phyloP scores from a whole-genome alignment of 768 basidiomycete species.

The Suillus ampliporus region DNA sequence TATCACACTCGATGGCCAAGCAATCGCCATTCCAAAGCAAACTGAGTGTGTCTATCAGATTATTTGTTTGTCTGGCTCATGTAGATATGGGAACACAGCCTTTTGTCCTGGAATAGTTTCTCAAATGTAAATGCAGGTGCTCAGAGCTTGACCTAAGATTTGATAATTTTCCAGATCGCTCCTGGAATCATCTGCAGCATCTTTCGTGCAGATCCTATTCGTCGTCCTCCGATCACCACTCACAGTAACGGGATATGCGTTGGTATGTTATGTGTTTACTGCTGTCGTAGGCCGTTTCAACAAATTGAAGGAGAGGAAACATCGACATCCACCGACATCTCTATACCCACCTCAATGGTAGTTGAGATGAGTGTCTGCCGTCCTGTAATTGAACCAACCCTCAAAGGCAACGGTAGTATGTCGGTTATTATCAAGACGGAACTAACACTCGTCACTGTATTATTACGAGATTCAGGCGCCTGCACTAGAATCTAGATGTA shows the following conservation, averaged over 20 bases:
- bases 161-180: conserved; percentile 40
- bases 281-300: neutral
- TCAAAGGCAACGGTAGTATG: neutral
- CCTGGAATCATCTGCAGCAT: conserved; percentile 51
- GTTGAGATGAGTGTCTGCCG: conserved; percentile 22
- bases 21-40: conserved; percentile 19
- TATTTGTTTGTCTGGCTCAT: neutral
- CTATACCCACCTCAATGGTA: conserved; percentile 22
- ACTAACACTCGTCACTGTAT: neutral
- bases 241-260: conserved; percentile 18
- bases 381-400: neutral
- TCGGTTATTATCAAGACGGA: neutral
- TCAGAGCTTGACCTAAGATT: conserved; percentile 22
- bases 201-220: conserved; percentile 48
- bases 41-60: conserved; percentile 22
- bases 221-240: conserved; percentile 11
- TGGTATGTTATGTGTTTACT: neutral
- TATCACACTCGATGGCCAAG: conserved; percentile 15
- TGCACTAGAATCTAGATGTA: neutral
- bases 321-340: conserved; percentile 12
- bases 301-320: conserved; percentile 1
- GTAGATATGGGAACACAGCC: conserved; percentile 28
- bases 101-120: conserved; percentile 36
- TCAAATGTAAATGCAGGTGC: conserved; percentile 19
- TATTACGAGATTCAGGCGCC: neutral